Base-by-base conservation (phyloP, 1,284 basidiomycete species). In the Fomitopsis palustris region DNA sequence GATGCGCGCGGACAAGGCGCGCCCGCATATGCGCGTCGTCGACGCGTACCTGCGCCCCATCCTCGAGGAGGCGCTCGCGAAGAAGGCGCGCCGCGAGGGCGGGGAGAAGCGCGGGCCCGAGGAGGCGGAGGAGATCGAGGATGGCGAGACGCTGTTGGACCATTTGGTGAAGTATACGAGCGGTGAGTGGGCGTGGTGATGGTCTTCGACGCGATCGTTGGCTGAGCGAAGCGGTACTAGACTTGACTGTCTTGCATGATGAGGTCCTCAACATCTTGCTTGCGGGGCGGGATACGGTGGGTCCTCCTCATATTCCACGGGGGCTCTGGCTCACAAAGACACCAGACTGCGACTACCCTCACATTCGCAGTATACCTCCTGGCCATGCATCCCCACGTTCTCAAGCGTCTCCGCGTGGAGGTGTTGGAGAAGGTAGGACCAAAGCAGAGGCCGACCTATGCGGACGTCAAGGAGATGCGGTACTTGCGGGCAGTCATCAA, bases 351-450 rank as follows among this genome's bases (percentile, higher is more conserved):
- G 19, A 60, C 65, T n/a, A 68, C 71, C 14, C 61, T 77, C 21
- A 77, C 76, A 0, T 76, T 72, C 45, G 66, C 67, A 3, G 64
- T 76, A 16, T 81, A 81, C 63, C 71, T 74, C 58, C 71, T 82
- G 25, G 71, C 77, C 19, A 67, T 69, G 55, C 62, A 79, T 60
- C 77, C 78, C 0, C 56, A 64, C 1, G 68, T 77, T 10, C 61
- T 74, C 12, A 38, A 58, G 6, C 67, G 70, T 0, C 70, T 81
- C 5, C 74, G 78, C 4, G 66, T 69, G 27, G 79, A 81, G 62
- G 72, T 81, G 23, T 55, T 78, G 0, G 61, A 65, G 17, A 65
- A 65, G 8, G 68, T 77, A 19, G 76, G 77, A 0, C 64, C 67
- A 0, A 60, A 53, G 6, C 64, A 70, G 3, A 56, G 65, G 6